Base-by-base conservation (phyloP, 495 filamentous ascomycete genomes). In the Talaromyces nanjingensis region DNA sequence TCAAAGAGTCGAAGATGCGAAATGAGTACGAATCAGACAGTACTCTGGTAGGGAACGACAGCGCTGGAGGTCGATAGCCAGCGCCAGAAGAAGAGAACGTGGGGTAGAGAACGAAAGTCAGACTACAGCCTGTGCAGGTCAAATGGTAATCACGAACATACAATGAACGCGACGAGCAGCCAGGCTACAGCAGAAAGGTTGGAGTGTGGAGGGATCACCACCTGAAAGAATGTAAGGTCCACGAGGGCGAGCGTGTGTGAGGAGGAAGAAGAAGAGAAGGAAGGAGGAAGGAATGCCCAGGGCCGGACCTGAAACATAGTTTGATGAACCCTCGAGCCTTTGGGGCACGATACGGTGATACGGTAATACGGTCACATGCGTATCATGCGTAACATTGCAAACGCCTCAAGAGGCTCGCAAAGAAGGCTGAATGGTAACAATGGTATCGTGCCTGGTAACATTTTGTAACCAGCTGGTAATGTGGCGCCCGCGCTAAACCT, bases 381-480 rank as follows among this genome's bases (percentile, higher is more conserved):
- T 55, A 55, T 29, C 52, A 29, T 7, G 52, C 2, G 52, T 27
- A 55, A 55, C 18, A 53, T 20, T 53, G 49, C 49, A 20, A 53
- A 53, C 33, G 9, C 8, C n/a, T n/a, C n/a, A n/a, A n/a, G n/a
- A n/a, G n/a, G n/a, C n/a, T n/a, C n/a, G n/a, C n/a, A n/a, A n/a
- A n/a, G n/a, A n/a, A 53, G 49, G 18, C 1, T 20, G n/a, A 20
- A 0, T 20, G 45, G 45, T 49, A 49, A 37, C 31, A 22, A 59
- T 56, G 34, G 34, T 33, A 34, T 29, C 9, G 60, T 62, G 42
- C 60, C 60, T 62, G 60, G 60, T 62, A 62, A 62, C n/a, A n/a
- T 5, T 8, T 3, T 14, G 12, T 16, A 4, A 42, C 33, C 8
- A 42, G 12, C 12, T 42, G 3, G 60, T 62, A 62, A 33, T 27